A percentile compares a stretch with the other conserved stretches of the same genome.
phyloP scores from a whole-genome alignment of 2,329 filamentous ascomycete genomes.

The Aspergillus sp. region DNA sequence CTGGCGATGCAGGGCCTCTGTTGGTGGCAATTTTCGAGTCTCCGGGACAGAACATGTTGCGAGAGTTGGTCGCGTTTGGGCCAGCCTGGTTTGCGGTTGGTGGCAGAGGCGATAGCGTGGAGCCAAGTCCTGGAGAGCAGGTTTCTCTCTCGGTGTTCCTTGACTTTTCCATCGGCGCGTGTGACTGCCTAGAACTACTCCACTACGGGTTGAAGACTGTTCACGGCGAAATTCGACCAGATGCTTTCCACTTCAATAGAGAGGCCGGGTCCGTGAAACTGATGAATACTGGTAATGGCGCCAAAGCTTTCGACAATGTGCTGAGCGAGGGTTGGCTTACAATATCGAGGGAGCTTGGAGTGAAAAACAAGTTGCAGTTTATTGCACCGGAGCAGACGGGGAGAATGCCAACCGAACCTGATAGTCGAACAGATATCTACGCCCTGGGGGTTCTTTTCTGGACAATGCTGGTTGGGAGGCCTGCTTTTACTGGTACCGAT shows the following conservation, averaged over 20 bases:
- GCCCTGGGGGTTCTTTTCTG: constrained; percentile 87
- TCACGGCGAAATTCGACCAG: constrained; percentile 85
- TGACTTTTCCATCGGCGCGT: constrained; percentile 86
- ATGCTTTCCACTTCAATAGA: constrained; percentile 83
- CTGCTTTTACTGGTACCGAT: constrained; percentile 75
- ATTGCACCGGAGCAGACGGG: constrained; percentile 95
- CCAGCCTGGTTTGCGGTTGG: constrained; percentile 68
- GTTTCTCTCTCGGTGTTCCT: constrained; percentile 76
- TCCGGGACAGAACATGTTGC: constrained; percentile 71
- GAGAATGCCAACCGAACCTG: constrained; percentile 86
- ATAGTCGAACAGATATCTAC: constrained; percentile 90
- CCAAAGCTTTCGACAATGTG: constrained; percentile 86
- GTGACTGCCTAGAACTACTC: constrained; percentile 83
- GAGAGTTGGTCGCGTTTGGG: constrained; percentile 71
- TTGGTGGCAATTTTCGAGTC: constrained; percentile 79
- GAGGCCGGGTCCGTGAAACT: constrained; percentile 73
- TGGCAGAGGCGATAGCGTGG: constrained; percentile 45
- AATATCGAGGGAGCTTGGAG: constrained; percentile 78
- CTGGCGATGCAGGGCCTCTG: constrained; percentile 69
- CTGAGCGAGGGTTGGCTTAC: constrained; percentile 84
- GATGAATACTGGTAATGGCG: constrained; percentile 81
- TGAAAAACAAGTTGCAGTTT: constrained; percentile 84
- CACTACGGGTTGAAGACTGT: constrained; percentile 84
- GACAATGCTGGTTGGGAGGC: constrained; percentile 75
- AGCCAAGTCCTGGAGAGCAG: constrained; percentile 55